These are phyloP conservation scores for Tetracladium setigerum DNA, from an alignment of 495 filamentous ascomycete species.

Conservation along the genomic window DNA sequence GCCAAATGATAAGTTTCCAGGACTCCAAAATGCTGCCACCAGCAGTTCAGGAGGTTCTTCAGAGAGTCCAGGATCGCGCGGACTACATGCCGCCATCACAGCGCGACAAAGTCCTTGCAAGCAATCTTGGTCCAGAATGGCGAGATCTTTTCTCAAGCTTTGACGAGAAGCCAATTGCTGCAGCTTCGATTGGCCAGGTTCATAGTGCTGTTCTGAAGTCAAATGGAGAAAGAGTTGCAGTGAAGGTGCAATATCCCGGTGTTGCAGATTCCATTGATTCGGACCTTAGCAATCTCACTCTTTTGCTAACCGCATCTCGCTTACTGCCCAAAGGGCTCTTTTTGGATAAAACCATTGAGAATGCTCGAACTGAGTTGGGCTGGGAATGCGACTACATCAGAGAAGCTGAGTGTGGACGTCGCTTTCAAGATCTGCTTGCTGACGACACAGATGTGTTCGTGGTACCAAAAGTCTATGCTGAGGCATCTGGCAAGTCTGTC, in stretches of 20 bases:
- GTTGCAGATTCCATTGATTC: slow-evolving; percentile 93
- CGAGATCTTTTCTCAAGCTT: slow-evolving; percentile 75
- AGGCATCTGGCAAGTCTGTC: slow-evolving; percentile 80
- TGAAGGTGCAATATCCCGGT: slow-evolving; percentile 98
- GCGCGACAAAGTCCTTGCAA: slow-evolving; percentile 69
- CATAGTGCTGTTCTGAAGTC: slow-evolving; percentile 77
- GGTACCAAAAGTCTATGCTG: slow-evolving; percentile 68
- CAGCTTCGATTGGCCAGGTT: slow-evolving; percentile 97
- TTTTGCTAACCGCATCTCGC: slow-evolving; percentile 82
- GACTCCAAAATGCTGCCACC: slow-evolving; percentile 92
- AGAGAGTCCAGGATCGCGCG: slow-evolving; percentile 91
- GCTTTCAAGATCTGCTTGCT: slow-evolving; percentile 64
- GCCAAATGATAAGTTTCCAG: slow-evolving; percentile 97
- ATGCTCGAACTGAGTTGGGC: slow-evolving; percentile 83
- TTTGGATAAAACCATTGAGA: slow-evolving; percentile 94
- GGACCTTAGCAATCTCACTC: slow-evolving; percentile 83
- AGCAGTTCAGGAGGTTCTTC: slow-evolving; percentile 76
- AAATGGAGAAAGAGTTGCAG: slow-evolving; percentile 69
- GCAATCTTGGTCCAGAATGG: slow-evolving; percentile 81
- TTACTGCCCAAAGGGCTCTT: slow-evolving; percentile 88
- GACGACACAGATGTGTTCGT: slow-evolving; percentile 65
- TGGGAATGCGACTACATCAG: slow-evolving; percentile 97
- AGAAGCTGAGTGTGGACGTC: slow-evolving; percentile 70
- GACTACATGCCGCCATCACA: slow-evolving; percentile 97
- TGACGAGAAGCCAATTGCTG: slow-evolving; percentile 86